Evolutionary conservation across 1,284 basidiomycete genomes (phyloP), one percentile per base, ranked within the genome.

Genomic region (Ceratobasidium sp.): DNA sequence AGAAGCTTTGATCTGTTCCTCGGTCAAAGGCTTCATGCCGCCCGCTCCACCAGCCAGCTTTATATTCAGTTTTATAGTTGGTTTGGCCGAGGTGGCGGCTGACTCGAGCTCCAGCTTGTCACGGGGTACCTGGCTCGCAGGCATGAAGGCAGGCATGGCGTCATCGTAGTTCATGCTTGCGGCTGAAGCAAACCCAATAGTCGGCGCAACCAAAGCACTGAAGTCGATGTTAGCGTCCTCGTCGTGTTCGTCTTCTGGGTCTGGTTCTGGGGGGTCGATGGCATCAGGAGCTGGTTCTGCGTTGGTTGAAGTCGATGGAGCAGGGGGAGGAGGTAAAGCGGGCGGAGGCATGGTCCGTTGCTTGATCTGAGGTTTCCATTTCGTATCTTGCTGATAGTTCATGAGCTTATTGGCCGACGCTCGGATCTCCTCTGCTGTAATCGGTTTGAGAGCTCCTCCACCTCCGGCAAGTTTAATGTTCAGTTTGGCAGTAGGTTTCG

Each of bases 71-170:
- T 55, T 67, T 45, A 22, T 67, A 17, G 20, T 3, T 1, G 64
- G 52, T 25, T 55, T 55, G 7, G 29, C 20, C 2, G 27, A 67
- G 1, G 31, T 27, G 34, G 38, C 29, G 10, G 38, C 17, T 1
- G 50, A 54, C 12, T 50, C 22, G 12, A 67, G 29, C 17, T 67
- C 50, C n/a, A 52, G 55, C 8, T 52, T 25, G 25, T 67, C 64
- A 17, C 54, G 54, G 12, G 64, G 50, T 13, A 67, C 64, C 22
- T 67, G 64, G 40, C 64, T 67, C 15, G 64, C 64, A 15, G 64
- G 64, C 64, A 67, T 55, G 29, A 67, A 67, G 3, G 38, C 45
- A n/a, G 64, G 64, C 64, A 67, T 67, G n/a, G 31, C 35, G 25
- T 45, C 64, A 7, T 55, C 50, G n/a, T 67, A 67, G n/a, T n/a